phyloP scores from a whole-genome alignment of 345 rosid species.

The Pseudoturritis turrita region DNA sequence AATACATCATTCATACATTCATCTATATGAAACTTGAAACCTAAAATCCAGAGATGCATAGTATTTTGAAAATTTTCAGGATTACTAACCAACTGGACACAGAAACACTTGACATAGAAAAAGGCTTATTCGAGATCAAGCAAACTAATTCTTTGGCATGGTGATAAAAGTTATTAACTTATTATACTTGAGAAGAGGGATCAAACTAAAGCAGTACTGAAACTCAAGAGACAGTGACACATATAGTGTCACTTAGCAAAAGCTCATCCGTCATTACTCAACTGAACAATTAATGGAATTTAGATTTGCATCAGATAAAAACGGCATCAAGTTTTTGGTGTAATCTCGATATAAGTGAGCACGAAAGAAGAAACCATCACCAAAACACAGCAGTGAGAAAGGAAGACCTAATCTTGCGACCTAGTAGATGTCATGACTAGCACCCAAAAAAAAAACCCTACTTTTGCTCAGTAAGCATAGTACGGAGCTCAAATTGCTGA shows the following conservation, averaged over 20 bases:
- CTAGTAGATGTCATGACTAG: not conserved
- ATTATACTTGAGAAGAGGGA: not conserved
- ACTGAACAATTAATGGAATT: not conserved
- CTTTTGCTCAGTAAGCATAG: not conserved
- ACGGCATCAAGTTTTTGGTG: not conserved
- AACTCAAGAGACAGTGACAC: not conserved
- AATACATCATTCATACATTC: slow-evolving; percentile 20
- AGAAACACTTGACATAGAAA: slow-evolving; percentile 8
- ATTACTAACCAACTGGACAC: not conserved
- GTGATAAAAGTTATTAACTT: slow-evolving; percentile 21
- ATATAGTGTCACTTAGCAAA: not conserved
- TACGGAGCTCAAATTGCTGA: not conserved
- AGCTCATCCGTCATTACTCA: slow-evolving; percentile 12
- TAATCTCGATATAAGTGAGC: not conserved
- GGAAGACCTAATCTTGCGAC: not conserved
- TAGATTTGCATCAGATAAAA: not conserved
- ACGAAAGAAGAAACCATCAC: not conserved
- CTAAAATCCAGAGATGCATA: slow-evolving; percentile 23
- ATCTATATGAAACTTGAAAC: slow-evolving; percentile 12
- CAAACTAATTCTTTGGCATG: not conserved
- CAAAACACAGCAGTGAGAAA: not conserved
- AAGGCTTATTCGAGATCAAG: not conserved
- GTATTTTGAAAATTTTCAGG: not conserved
- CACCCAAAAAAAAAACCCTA: not conserved
- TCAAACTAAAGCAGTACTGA: not conserved